Evolutionary conservation across 495 filamentous ascomycete species (phyloP).

Genomic region (Astrothelium subdiscretum): DNA sequence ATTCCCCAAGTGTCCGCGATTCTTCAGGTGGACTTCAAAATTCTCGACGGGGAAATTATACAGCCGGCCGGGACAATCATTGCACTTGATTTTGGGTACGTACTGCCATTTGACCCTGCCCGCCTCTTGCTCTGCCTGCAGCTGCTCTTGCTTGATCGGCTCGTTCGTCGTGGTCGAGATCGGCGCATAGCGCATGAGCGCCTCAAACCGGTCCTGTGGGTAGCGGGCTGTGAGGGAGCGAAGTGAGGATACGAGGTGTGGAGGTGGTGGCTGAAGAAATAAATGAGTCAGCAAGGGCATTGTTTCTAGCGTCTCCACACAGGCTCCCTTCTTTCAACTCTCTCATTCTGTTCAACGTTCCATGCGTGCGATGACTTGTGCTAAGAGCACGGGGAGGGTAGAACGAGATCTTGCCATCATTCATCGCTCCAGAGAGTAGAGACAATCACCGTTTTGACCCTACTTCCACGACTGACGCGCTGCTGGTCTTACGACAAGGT

Average conservation of each 20-base stretch:
- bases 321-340: too few relatives aligned
- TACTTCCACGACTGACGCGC: too few relatives aligned
- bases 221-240: slow-evolving; percentile 50
- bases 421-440: too few relatives aligned
- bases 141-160: slow-evolving; percentile 36
- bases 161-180: slow-evolving; percentile 28
- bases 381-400: too few relatives aligned
- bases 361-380: too few relatives aligned
- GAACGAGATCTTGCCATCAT: too few relatives aligned
- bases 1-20: slow-evolving; percentile 61
- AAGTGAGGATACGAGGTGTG: slow-evolving; percentile 64
- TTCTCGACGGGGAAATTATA: slow-evolving; percentile 83
- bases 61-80: slow-evolving; percentile 84
- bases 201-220: slow-evolving; percentile 71
- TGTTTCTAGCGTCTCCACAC: too few relatives aligned
- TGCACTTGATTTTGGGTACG: slow-evolving; percentile 75
- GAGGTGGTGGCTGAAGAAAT: slow-evolving; percentile 60
- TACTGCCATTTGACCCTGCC: slow-evolving; percentile 56
- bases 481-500: too few relatives aligned
- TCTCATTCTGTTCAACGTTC: too few relatives aligned
- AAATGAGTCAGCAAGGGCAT: slow-evolving; percentile 11
- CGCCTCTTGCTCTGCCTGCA: slow-evolving; percentile 36
- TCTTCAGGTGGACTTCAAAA: slow-evolving; percentile 82
- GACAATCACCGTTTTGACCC: too few relatives aligned
- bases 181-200: slow-evolving; percentile 72